phyloP scores from a whole-genome alignment of 768 basidiomycete species.

The Mycena galopus region DNA sequence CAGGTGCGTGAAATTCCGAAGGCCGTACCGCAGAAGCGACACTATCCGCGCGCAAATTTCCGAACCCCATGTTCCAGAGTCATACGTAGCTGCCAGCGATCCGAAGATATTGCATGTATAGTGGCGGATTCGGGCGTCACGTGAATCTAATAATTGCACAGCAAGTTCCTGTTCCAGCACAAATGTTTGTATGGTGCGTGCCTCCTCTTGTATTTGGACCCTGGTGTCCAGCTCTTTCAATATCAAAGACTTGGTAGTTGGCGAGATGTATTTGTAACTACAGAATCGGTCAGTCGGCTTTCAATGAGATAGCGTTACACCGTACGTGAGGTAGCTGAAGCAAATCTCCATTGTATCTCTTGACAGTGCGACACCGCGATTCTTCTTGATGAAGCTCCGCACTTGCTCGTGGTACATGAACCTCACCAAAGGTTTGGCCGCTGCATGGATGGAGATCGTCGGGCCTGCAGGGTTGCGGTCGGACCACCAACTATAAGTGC shows the following conservation, averaged over 20 bases:
- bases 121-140: too few species aligned
- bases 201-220: not conserved
- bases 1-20: too few species aligned
- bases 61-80: too few species aligned
- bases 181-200: not conserved
- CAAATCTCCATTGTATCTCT: not conserved
- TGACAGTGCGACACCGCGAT: not conserved
- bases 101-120: too few species aligned
- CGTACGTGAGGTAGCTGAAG: not conserved
- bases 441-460: slow-evolving; percentile 1
- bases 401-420: not conserved
- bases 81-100: too few species aligned
- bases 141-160: too few species aligned
- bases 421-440: slow-evolving; percentile 1
- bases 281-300: not conserved
- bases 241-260: not conserved
- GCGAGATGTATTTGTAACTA: not conserved
- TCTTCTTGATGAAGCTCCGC: not conserved
- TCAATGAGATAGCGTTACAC: too few species aligned
- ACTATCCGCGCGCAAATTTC: too few species aligned
- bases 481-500: slow-evolving; percentile 8
- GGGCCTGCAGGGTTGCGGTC: not conserved
- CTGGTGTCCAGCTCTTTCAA: not conserved
- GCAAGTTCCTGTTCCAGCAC: too few species aligned
- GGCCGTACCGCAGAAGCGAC: too few species aligned